These are phyloP conservation scores for Wickerhamiella kurtzmanii DNA, from an alignment of 805 yeast species.

Conservation along the genomic window DNA sequence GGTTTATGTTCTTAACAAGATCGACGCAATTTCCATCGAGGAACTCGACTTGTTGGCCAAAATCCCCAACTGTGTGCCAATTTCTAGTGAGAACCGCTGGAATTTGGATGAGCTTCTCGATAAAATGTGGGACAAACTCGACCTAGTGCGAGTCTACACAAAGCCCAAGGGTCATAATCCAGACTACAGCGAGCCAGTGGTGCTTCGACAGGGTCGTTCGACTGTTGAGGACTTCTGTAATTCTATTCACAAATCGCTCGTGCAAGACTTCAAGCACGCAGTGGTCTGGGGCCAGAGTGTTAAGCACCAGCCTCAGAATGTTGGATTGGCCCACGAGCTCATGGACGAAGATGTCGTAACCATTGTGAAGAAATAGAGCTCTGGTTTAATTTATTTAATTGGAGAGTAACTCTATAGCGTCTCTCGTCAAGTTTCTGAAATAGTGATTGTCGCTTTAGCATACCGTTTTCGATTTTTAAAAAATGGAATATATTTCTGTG, in stretches of 20 bases:
- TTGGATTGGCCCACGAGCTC: conserved; percentile 69
- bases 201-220: conserved; percentile 65
- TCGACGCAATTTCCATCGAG: conserved; percentile 86
- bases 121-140: conserved; percentile 87
- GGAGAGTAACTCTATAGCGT: not conserved
- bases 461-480: too few species aligned
- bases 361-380: conserved; percentile 51
- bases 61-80: conserved; percentile 95
- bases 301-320: conserved; percentile 95
- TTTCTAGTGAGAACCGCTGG: conserved; percentile 93
- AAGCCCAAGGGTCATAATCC: conserved; percentile 93
- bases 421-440: too few species aligned
- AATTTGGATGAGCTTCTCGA: conserved; percentile 89
- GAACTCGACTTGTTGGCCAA: conserved; percentile 81
- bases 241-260: conserved; percentile 86
- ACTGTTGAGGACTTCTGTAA: conserved; percentile 93
- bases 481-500: too few species aligned
- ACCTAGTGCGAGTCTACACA: conserved; percentile 89
- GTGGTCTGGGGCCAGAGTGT: conserved; percentile 85
- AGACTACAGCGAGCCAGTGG: conserved; percentile 91
- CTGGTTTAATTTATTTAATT: not conserved
- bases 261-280: conserved; percentile 86
- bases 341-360: conserved; percentile 98
- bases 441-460: too few species aligned
- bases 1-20: conserved; percentile 84